These are phyloP conservation scores for Mycosarcoma mackinlayi DNA, from an alignment of 1,284 basidiomycete genomes.

Conservation along the genomic window DNA sequence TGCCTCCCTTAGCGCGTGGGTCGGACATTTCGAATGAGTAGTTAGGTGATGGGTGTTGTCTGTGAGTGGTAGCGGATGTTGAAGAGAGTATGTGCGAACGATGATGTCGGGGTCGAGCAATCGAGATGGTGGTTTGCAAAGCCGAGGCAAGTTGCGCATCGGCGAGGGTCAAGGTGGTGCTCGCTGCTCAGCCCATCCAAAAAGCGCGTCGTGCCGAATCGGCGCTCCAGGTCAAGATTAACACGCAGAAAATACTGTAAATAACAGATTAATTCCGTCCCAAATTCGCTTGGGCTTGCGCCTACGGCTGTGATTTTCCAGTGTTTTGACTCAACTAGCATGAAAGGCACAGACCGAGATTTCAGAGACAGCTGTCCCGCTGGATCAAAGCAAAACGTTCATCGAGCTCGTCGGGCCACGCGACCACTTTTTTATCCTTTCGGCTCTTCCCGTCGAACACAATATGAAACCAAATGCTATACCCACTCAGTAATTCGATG, in stretches of 20 bases:
- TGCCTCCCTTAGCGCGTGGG: constrained; percentile 53
- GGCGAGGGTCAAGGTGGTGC: constrained; percentile 2
- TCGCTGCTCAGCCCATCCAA: constrained; percentile 12
- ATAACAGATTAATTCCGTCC: constrained; percentile 19
- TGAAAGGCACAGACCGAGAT: too few species aligned
- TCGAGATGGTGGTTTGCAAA: constrained; percentile 35
- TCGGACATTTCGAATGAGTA: constrained; percentile 42
- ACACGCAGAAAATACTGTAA: not conserved
- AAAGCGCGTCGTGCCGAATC: constrained; percentile 20
- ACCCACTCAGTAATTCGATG: too few species aligned
- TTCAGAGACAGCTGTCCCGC: too few species aligned
- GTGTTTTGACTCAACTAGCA: constrained; percentile 4
- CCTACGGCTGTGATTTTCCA: constrained; percentile 2
- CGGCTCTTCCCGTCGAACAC: too few species aligned
- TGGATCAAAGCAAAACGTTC: too few species aligned
- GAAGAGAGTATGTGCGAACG: not conserved
- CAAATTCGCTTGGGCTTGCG: not conserved
- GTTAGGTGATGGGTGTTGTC: not conserved
- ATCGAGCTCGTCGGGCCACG: too few species aligned
- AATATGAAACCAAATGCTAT: too few species aligned
- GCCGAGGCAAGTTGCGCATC: constrained; percentile 14
- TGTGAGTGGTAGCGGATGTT: not conserved
- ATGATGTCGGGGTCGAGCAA: not conserved
- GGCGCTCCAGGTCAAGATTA: not conserved
- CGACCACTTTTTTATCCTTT: too few species aligned